Percentiles rank a stretch among this genome's conserved stretches.
These are phyloP conservation scores for Yamadazyma jaroonii DNA, from an alignment of 1,139 yeast species.

Conservation along the genomic window DNA sequence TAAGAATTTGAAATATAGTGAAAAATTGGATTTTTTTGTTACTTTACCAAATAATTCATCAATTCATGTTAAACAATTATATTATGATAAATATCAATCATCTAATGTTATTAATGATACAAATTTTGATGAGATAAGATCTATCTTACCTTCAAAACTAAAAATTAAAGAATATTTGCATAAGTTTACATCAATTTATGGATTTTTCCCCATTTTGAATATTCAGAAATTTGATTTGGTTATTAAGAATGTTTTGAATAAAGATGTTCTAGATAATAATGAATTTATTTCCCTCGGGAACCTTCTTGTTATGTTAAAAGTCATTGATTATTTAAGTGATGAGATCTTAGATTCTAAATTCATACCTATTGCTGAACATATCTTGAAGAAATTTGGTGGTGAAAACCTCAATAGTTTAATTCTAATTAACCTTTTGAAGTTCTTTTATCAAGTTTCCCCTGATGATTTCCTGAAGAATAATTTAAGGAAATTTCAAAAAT, in stretches of 20 bases:
- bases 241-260: background rate
- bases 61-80: conserved; percentile 1
- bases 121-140: background rate
- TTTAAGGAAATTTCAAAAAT: conserved; percentile 3
- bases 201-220: conserved; percentile 5
- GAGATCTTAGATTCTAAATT: background rate
- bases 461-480: conserved; percentile 3
- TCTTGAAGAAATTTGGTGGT: background rate
- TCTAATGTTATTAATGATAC: background rate
- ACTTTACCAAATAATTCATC: conserved; percentile 1
- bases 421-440: background rate
- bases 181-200: conserved; percentile 1
- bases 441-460: conserved; percentile 1
- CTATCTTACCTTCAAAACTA: conserved; percentile 1
- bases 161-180: conserved; percentile 1
- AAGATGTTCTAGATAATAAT: background rate
- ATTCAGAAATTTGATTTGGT: background rate
- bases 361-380: conserved; percentile 3
- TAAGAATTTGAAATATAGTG: background rate
- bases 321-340: conserved; percentile 24
- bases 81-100: conserved; percentile 2
- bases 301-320: conserved; percentile 23
- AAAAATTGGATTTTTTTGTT: conserved; percentile 1
- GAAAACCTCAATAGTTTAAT: background rate
- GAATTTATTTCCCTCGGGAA: conserved; percentile 32